phyloP scores from a whole-genome alignment of 805 yeast genomes.

The Grigorovia jiainica region DNA sequence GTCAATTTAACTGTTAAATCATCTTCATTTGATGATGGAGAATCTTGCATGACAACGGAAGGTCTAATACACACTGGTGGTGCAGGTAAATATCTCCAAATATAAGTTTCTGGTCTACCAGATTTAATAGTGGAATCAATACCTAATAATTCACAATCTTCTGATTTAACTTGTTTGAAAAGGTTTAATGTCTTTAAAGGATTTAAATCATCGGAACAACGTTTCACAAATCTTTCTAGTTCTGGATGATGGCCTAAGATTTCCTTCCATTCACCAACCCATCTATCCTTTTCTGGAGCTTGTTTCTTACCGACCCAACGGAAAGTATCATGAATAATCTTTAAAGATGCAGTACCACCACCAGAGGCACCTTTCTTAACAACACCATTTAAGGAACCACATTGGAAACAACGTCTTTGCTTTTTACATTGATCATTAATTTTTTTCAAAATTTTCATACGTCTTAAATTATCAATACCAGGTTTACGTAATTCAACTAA shows the following conservation, averaged over 20 bases:
- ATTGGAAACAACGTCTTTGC: conserved; percentile 80
- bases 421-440: conserved; percentile 89
- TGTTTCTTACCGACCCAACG: conserved; percentile 90
- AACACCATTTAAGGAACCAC: conserved; percentile 90
- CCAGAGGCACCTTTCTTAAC: conserved; percentile 94
- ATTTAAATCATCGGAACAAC: conserved; percentile 88
- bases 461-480: conserved; percentile 76
- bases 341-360: conserved; percentile 85
- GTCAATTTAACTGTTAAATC: conserved; percentile 93
- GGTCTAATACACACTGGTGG: conserved; percentile 99
- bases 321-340: conserved; percentile 90
- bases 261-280: conserved; percentile 80
- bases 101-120: conserved; percentile 91
- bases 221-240: conserved; percentile 71
- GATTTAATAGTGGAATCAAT: conserved; percentile 69
- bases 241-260: conserved; percentile 76
- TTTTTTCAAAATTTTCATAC: conserved; percentile 80
- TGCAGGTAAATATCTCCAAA: conserved; percentile 96
- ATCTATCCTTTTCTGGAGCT: conserved; percentile 71
- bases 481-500: conserved; percentile 77
- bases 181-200: conserved; percentile 82
- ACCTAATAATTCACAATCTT: conserved; percentile 88
- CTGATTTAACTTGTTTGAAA: conserved; percentile 76
- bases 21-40: conserved; percentile 88
- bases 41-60: conserved; percentile 85